Evolutionary conservation across 495 filamentous ascomycete species (phyloP).

Genomic region (Annulohypoxylon nitens): DNA sequence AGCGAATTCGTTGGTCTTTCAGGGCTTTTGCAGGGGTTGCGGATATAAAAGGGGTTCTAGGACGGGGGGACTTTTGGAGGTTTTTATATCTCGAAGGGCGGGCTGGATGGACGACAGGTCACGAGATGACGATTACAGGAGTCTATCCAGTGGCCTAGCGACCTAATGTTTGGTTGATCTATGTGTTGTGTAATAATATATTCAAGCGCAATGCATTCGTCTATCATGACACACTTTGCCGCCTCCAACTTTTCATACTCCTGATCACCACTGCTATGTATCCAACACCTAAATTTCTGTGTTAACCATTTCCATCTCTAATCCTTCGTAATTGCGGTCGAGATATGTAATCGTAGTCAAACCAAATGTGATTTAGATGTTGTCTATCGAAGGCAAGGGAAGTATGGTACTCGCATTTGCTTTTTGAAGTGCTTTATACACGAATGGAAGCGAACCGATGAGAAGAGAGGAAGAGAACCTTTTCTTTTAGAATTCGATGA

Average conservation of each 20-base stretch:
- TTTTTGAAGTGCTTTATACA: slow-evolving; percentile 29
- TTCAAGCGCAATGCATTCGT: slow-evolving; percentile 38
- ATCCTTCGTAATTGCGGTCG: background rate
- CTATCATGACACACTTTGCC: slow-evolving; percentile 29
- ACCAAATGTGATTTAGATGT: background rate
- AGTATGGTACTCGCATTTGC: slow-evolving; percentile 15
- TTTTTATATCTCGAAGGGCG: slow-evolving; percentile 22
- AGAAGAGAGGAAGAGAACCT: slow-evolving; percentile 18
- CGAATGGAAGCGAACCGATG: slow-evolving; percentile 30
- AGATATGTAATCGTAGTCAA: background rate
- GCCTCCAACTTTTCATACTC: background rate
- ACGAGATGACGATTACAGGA: slow-evolving; percentile 29
- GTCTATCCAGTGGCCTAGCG: slow-evolving; percentile 5
- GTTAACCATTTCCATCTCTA: background rate
- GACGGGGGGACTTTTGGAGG: background rate
- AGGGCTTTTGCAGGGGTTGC: slow-evolving; percentile 8
- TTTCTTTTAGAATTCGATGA: background rate
- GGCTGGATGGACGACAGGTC: slow-evolving; percentile 9
- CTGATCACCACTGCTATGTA: background rate
- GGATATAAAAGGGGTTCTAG: slow-evolving; percentile 26
- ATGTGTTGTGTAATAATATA: slow-evolving; percentile 37
- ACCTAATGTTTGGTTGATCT: slow-evolving; percentile 22
- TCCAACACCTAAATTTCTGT: background rate
- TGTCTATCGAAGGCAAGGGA: slow-evolving; percentile 8
- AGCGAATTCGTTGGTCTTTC: slow-evolving; percentile 20